Base-by-base conservation (phyloP, 345 rosid species). In the Luvunga scandens region DNA sequence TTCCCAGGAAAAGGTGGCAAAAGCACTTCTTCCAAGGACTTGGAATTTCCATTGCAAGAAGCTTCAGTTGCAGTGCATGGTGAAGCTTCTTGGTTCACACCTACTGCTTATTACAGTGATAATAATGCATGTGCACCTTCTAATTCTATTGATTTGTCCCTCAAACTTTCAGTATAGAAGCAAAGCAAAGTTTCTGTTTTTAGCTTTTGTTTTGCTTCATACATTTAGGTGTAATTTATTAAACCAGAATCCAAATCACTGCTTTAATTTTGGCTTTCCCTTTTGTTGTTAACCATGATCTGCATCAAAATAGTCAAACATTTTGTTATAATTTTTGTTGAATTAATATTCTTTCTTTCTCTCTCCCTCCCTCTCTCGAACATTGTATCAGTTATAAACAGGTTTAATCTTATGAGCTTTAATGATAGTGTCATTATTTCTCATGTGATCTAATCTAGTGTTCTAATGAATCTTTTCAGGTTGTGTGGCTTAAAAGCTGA, bases 61-160 rank as follows among this genome's bases (percentile, higher is more conserved):
- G 28, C 83, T 80, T 79, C 85, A 83, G 78, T 82, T 78, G 75
- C 86, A 77, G 80, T 63, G 66, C 79, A 53, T 65, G 79, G 66
- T 79, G 87, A 79, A 84, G 78, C 84, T 77, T 79, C 84, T 82
- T 79, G 69, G 77, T 24, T 72, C 59, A 78, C 80, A 69, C 27
- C 78, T 75, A 62, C 9, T 69, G 68, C 79, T 83, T 72, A 77
- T 38, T 18, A 77, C 31, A 72, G 61, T 70, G 78, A 68, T 75
- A 50, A 59, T 78, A 19, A 18, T 13, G 50, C 50, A 12, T 45
- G 50, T 45, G 76, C 72, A 72, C 69, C 85, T 81, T 66, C 93
- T 79, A 84, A 88, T 79, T 84, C 84, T 77, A 80, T 94, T 85
- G 98, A 94, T 88, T 80, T 94, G 91, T 91, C 98, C 63, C 93